Percentiles rank a stretch among this genome's conserved stretches.
Evolutionary conservation across 2,329 filamentous ascomycete species (phyloP).

Genomic region (Monilinia vaccinii-corymbosi): DNA sequence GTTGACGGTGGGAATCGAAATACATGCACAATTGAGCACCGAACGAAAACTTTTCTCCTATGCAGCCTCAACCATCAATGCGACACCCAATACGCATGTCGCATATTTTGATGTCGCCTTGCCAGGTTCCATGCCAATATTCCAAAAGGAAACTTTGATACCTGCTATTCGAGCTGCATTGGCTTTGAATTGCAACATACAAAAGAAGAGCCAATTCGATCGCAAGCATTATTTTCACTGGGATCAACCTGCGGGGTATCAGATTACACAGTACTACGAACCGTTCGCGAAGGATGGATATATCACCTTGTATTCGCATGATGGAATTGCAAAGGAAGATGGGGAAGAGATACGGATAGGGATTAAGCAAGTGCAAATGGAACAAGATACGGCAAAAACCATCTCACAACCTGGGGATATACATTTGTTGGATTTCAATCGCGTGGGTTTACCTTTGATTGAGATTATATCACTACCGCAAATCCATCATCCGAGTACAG

Average conservation of each 20-base stretch:
- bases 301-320: slow-evolving; percentile 61
- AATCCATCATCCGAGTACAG: slow-evolving; percentile 78
- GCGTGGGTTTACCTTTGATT: slow-evolving; percentile 81
- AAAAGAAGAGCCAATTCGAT: slow-evolving; percentile 75
- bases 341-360: slow-evolving; percentile 62
- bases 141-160: slow-evolving; percentile 74
- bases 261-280: slow-evolving; percentile 93
- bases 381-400: slow-evolving; percentile 96
- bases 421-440: slow-evolving; percentile 86
- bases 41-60: slow-evolving; percentile 80
- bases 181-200: slow-evolving; percentile 71
- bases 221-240: slow-evolving; percentile 99
- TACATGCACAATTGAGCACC: slow-evolving; percentile 93
- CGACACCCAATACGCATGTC: slow-evolving; percentile 75
- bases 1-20: slow-evolving; percentile 90
- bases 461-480: slow-evolving; percentile 92
- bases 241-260: slow-evolving; percentile 93
- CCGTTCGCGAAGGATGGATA: slow-evolving; percentile 61
- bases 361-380: slow-evolving; percentile 92
- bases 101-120: slow-evolving; percentile 82
- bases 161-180: slow-evolving; percentile 87
- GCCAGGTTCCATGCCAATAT: slow-evolving; percentile 78
- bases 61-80: slow-evolving; percentile 54
- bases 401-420: slow-evolving; percentile 63
- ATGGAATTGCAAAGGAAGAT: slow-evolving; percentile 70